Evolutionary conservation across 176 grass and related monocot genomes (phyloP).

Genomic region (Ensete glaucum): DNA sequence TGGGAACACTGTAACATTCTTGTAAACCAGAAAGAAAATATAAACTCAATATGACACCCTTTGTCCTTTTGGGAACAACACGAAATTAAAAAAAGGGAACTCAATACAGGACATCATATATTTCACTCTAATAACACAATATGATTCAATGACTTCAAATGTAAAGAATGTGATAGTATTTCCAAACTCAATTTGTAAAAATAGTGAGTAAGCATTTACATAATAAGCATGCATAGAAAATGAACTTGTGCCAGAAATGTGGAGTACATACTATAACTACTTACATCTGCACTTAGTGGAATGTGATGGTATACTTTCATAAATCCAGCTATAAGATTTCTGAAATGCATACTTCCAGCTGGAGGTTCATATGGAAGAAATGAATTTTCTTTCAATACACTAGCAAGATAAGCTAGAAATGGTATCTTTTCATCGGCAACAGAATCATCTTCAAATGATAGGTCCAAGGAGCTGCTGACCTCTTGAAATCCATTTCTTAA

Average conservation of each 20-base stretch:
- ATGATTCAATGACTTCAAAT: not conserved
- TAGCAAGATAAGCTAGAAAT: constrained; percentile 87
- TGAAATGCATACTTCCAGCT: constrained; percentile 70
- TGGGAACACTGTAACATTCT: constrained; percentile 92
- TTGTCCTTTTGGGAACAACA: not conserved
- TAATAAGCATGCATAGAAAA: not conserved
- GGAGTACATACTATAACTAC: not conserved
- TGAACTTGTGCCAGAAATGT: not conserved
- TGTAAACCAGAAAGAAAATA: constrained; percentile 31
- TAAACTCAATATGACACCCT: not conserved
- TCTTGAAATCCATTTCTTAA: constrained; percentile 90
- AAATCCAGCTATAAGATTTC: constrained; percentile 81
- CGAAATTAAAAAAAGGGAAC: not conserved
- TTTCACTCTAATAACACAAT: not conserved
- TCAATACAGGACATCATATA: not conserved
- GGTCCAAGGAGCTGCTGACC: constrained; percentile 89
- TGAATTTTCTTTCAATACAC: constrained; percentile 63
- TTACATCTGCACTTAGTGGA: constrained; percentile 80
- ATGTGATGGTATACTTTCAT: constrained; percentile 99
- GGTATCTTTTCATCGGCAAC: constrained; percentile 99
- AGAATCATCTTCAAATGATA: constrained; percentile 90
- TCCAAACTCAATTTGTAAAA: not conserved
- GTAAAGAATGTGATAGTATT: not conserved
- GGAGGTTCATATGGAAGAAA: constrained; percentile 86
- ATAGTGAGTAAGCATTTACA: not conserved